Evolutionary conservation across 768 basidiomycete species (phyloP).

Genomic region (Dentipellis sp.): DNA sequence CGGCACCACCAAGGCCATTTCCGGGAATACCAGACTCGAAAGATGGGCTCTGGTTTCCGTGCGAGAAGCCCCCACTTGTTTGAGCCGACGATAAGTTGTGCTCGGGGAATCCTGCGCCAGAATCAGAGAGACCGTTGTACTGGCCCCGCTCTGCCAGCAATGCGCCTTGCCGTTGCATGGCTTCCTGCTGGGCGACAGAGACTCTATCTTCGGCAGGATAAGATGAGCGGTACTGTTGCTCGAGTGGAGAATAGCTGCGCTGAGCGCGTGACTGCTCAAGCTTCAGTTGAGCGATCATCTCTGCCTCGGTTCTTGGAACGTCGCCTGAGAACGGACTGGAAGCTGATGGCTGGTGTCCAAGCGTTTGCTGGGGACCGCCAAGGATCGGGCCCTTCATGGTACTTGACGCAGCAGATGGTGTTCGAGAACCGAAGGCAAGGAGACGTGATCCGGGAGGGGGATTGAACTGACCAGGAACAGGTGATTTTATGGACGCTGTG

Average conservation of each 20-base stretch:
- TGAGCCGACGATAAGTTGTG: constrained; percentile 3
- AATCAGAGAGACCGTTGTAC: not conserved
- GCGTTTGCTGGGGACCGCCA: constrained; percentile 6
- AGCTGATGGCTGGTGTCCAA: not conserved
- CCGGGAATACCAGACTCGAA: constrained; percentile 15
- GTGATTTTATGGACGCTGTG: constrained; percentile 13
- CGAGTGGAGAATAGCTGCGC: constrained; percentile 20
- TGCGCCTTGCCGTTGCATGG: not conserved
- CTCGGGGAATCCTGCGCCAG: not conserved
- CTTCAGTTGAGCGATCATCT: not conserved
- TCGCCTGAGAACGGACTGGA: not conserved
- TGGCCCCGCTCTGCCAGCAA: not conserved
- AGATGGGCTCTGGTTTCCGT: constrained; percentile 10
- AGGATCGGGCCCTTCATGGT: constrained; percentile 1
- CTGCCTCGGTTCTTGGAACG: not conserved
- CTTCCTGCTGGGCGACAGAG: constrained; percentile 6
- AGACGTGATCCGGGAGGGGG: constrained; percentile 33
- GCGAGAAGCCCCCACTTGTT: constrained; percentile 1
- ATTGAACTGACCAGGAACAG: constrained; percentile 26
- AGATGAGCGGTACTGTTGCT: constrained; percentile 11
- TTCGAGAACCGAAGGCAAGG: constrained; percentile 29
- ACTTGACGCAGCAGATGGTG: constrained; percentile 13
- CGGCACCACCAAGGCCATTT: constrained; percentile 24
- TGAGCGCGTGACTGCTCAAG: not conserved
- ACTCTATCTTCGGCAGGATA: constrained; percentile 16